These are phyloP conservation scores for Aureobasidium vineae DNA, from an alignment of 2,329 filamentous ascomycete species.

Conservation along the genomic window DNA sequence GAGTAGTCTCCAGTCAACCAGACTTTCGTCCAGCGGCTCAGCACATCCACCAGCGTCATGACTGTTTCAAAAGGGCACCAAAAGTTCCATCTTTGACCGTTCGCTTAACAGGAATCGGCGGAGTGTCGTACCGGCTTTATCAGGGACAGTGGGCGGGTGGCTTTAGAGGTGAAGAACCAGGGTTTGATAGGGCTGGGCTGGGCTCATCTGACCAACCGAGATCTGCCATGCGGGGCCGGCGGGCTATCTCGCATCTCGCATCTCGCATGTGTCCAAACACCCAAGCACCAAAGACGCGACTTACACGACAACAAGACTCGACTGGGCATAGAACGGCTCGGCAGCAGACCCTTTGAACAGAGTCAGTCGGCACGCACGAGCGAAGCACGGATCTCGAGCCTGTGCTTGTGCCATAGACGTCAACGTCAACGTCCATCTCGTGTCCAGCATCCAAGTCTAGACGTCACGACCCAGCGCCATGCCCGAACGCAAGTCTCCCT, in stretches of 20 bases:
- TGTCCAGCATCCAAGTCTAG: too few species aligned
- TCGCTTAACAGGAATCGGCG: background rate
- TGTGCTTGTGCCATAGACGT: background rate
- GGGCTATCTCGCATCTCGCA: conserved; percentile 9
- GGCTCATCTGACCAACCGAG: background rate
- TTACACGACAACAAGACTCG: background rate
- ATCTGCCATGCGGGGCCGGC: conserved; percentile 1
- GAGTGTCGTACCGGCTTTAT: background rate
- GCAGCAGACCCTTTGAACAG: background rate
- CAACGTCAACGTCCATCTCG: background rate
- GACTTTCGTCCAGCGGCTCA: background rate
- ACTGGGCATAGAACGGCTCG: background rate
- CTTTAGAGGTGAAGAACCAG: background rate
- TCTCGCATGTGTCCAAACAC: background rate
- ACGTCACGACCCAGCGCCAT: conserved; percentile 1
- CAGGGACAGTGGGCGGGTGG: background rate
- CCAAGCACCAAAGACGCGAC: background rate
- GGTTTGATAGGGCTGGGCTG: background rate
- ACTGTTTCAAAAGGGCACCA: background rate
- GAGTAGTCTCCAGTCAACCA: background rate
- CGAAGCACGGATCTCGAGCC: background rate
- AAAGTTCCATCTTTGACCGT: background rate
- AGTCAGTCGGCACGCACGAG: background rate
- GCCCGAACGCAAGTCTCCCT: conserved; percentile 19
- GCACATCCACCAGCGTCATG: background rate